Percentiles rank a stretch among this genome's conserved stretches.
Evolutionary conservation across 176 grass and related monocot species (phyloP).

Genomic region (Aegilops sharonensis): DNA sequence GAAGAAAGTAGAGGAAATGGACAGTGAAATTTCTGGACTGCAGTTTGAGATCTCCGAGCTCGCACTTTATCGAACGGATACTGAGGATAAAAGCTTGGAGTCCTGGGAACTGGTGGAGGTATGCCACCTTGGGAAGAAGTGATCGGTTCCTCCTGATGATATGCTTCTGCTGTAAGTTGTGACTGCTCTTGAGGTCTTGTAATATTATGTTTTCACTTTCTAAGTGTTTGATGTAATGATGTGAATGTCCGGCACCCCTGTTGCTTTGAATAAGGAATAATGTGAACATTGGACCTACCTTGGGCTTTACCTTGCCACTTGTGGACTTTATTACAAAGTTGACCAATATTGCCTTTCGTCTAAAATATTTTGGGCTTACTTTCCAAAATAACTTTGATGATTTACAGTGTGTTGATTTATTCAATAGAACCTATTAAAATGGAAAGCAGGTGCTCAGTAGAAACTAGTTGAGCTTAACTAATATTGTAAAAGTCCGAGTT

Average conservation of each 20-base stretch:
- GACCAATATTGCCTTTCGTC: background rate
- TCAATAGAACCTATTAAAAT: background rate
- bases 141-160: conserved; percentile 11
- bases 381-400: background rate
- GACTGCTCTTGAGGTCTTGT: conserved; percentile 1
- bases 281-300: background rate
- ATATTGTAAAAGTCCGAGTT: background rate
- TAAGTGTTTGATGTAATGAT: background rate
- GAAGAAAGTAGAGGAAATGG: conserved; percentile 69
- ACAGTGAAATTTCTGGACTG: conserved; percentile 61
- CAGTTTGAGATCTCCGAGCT: conserved; percentile 69
- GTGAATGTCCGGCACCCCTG: background rate
- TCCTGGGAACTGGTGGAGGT: conserved; percentile 90
- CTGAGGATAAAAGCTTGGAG: conserved; percentile 82
- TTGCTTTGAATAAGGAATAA: background rate
- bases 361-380: background rate
- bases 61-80: conserved; percentile 76
- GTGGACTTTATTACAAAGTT: background rate
- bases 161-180: conserved; percentile 23
- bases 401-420: conserved; percentile 2
- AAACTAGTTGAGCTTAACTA: background rate
- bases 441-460: background rate
- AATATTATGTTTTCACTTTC: conserved; percentile 1
- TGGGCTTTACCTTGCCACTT: background rate
- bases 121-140: conserved; percentile 55